Base-by-base conservation (phyloP, 176 grass and related monocot genomes). In the Hordeum vulgare region DNA sequence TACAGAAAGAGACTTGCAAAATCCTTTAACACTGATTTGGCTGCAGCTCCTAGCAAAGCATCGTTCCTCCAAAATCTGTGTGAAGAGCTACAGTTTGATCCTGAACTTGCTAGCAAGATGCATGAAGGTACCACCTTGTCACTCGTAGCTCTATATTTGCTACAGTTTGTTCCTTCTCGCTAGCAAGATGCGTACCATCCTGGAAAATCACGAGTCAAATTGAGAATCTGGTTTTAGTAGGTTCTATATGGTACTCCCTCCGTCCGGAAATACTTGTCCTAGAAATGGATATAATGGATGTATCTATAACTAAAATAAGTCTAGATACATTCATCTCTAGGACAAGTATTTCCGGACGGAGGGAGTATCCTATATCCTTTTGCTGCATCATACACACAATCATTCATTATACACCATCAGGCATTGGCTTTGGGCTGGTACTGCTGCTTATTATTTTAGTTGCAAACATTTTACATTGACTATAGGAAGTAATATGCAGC, bases 51-150 rank as follows among this genome's bases (percentile, higher is more conserved):
- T 83, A 99, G 96, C 91, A 99, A 99, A 92, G 96, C 96, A 40
- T 75, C 89, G 6, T 96, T 85, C 78, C 96, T 99, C 88, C 93
- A 99, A 91, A 92, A 90, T 87, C 83, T 99, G 39, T 99, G 96
- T 31, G 96, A 92, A 89, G 94, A 96, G 68, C 83, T 99, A 41
- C 89, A 89, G 24, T 96, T 96, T 87, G 91, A 99, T 84, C 93
- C 96, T 71, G 89, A 92, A 81, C 83, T 87, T 51, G 96, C 96
- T 67, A 96, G 93, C 81, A 96, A 89, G 90, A 89, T 99, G 82
- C 96, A 99, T 90, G 87, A 92, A 99, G 96, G 96, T 97, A 84
- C 58, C 33, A 80, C 61, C 75, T 92, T 11, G n/a, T 60, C n/a
- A 29, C 53, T 33, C 74, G 23, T 60, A 44, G 23, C 29, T 74